Percentiles rank a stretch among this genome's conserved stretches.
Evolutionary conservation across 495 filamentous ascomycete genomes (phyloP).

Genomic region (Penicillium manginii): DNA sequence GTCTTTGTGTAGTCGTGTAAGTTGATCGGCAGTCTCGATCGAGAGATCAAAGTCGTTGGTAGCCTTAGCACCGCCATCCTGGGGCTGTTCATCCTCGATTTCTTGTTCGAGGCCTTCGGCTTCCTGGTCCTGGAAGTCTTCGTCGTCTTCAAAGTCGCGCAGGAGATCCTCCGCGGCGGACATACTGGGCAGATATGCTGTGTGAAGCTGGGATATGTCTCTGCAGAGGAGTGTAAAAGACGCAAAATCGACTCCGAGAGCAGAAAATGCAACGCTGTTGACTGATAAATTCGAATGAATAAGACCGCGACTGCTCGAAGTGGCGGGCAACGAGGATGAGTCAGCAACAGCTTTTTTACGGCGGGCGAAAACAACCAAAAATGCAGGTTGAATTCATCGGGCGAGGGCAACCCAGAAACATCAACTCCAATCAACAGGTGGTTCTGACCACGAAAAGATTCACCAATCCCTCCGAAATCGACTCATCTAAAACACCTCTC

Average conservation of each 20-base stretch:
- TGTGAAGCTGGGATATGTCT: not conserved
- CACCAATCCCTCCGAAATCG: not conserved
- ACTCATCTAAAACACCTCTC: not conserved
- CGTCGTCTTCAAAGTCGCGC: constrained; percentile 48
- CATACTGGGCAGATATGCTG: constrained; percentile 29
- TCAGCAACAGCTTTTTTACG: constrained; percentile 16
- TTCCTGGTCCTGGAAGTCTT: constrained; percentile 31
- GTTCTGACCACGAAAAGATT: not conserved
- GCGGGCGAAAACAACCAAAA: constrained; percentile 28
- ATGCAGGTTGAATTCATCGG: constrained; percentile 16
- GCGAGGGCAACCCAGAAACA: not conserved
- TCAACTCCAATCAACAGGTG: not conserved
- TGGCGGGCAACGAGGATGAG: constrained; percentile 17
- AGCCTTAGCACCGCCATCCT: constrained; percentile 25
- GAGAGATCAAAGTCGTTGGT: constrained; percentile 94
- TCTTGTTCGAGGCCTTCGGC: constrained; percentile 37
- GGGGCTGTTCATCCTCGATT: constrained; percentile 34
- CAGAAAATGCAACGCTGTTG: no score
- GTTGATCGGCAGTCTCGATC: constrained; percentile 87
- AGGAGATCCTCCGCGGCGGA: constrained; percentile 51
- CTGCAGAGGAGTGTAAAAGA: not conserved
- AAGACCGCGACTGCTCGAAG: no score
- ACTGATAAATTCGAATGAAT: no score
- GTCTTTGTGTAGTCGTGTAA: constrained; percentile 92
- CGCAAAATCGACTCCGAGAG: no score